Evolutionary conservation across 768 basidiomycete species (phyloP).

Genomic region (Tulasnella sp.): DNA sequence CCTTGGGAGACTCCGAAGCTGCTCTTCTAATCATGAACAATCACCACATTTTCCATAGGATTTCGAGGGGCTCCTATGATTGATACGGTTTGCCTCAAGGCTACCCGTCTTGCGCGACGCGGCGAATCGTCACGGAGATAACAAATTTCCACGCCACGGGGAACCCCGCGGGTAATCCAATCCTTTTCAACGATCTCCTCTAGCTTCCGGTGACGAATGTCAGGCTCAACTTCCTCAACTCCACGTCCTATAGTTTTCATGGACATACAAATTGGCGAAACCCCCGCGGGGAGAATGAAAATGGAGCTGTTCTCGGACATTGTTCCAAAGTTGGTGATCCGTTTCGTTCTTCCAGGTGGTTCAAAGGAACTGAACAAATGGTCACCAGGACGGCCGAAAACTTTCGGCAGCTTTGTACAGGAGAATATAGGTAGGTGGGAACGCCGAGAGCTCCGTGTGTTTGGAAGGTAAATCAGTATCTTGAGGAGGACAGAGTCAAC

Average conservation of each 20-base stretch:
- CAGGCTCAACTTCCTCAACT: slow-evolving; percentile 3
- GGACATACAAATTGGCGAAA: slow-evolving; percentile 95
- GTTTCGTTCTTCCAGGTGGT: not conserved
- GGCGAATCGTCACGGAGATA: not conserved
- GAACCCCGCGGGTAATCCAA: not conserved
- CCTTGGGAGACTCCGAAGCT: too few species aligned
- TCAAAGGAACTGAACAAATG: not conserved
- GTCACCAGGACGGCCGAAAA: slow-evolving; percentile 84
- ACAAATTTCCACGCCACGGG: not conserved
- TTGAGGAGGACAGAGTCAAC: slow-evolving; percentile 48
- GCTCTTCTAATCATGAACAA: too few species aligned
- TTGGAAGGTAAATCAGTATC: not conserved
- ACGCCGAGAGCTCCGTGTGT: not conserved
- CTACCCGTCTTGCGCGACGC: not conserved
- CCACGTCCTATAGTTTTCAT: slow-evolving; percentile 87
- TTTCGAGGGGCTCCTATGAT: too few species aligned
- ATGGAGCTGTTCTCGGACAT: slow-evolving; percentile 97
- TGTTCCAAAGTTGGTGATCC: slow-evolving; percentile 82
- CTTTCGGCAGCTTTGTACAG: slow-evolving; percentile 93
- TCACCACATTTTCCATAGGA: too few species aligned
- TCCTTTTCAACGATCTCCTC: not conserved
- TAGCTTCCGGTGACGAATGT: not conserved
- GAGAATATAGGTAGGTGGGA: slow-evolving; percentile 70
- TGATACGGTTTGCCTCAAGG: too few species aligned
- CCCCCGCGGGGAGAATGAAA: slow-evolving; percentile 87